Evolutionary conservation across 768 basidiomycete genomes (phyloP).

Genomic region (Suillus brevipes): DNA sequence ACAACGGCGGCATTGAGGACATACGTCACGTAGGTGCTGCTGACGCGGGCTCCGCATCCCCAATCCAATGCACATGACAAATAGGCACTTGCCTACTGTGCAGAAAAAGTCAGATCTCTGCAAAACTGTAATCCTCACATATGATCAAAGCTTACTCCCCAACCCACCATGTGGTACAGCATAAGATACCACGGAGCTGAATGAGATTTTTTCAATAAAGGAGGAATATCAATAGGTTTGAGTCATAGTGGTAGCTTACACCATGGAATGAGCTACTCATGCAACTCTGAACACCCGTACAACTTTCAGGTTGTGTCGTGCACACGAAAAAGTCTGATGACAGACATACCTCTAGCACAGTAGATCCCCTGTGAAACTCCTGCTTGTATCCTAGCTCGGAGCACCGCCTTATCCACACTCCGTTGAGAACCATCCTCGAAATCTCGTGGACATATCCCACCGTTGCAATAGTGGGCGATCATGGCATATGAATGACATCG

Average conservation of each 20-base stretch:
- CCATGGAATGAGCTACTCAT: constrained; percentile 24
- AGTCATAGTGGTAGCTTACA: background rate
- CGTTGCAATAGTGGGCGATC: background rate
- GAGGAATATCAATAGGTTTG: no score
- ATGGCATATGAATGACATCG: no score
- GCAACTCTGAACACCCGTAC: constrained; percentile 8
- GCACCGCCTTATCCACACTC: constrained; percentile 16
- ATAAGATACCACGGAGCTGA: constrained; percentile 6
- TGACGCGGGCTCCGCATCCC: constrained; percentile 70
- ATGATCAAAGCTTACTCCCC: constrained; percentile 6
- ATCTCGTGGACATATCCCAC: no score
- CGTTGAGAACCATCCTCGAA: no score
- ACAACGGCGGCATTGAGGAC: constrained; percentile 12
- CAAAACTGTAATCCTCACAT: background rate
- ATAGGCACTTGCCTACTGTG: constrained; percentile 65
- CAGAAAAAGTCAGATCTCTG: background rate
- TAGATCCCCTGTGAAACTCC: constrained; percentile 16
- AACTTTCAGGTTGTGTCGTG: background rate
- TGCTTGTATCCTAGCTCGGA: constrained; percentile 27
- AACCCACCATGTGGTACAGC: constrained; percentile 11
- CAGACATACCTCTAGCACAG: constrained; percentile 19
- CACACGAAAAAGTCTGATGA: background rate
- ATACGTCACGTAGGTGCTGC: constrained; percentile 71
- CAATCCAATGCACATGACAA: constrained; percentile 46
- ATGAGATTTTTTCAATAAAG: background rate